Conservation (phyloP, 371 early-diverging fungal genomes). For the Mucor velutinosus region DNA sequence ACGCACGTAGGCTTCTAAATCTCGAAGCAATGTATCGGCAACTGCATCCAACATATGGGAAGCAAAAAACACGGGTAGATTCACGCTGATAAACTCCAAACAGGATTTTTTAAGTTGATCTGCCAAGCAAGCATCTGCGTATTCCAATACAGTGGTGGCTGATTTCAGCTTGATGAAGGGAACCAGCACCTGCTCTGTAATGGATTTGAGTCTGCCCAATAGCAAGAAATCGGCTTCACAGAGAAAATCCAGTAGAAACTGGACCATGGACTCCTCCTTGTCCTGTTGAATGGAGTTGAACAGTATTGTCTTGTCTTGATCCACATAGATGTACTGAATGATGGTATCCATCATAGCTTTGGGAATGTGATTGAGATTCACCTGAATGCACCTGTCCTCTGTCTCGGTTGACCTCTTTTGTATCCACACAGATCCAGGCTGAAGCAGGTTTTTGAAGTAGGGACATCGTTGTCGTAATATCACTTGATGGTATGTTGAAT, state of each 20-base stretch:
- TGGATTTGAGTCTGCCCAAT: conserved; percentile 56
- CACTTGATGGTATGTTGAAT: conserved; percentile 51
- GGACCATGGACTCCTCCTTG: conserved; percentile 51
- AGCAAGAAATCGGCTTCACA: conserved; percentile 68
- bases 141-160: conserved; percentile 52
- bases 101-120: conserved; percentile 55
- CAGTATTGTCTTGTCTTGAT: conserved; percentile 36
- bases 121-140: conserved; percentile 60
- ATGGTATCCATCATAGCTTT: conserved; percentile 49
- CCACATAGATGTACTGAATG: conserved; percentile 58
- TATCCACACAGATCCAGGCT: conserved; percentile 57
- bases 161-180: conserved; percentile 57
- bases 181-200: conserved; percentile 54
- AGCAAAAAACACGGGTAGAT: conserved; percentile 61
- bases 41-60: conserved; percentile 29
- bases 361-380: conserved; percentile 54
- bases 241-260: conserved; percentile 57
- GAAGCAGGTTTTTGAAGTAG: conserved; percentile 65
- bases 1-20: conserved; percentile 31
- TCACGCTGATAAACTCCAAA: conserved; percentile 61
- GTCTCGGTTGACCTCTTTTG: conserved; percentile 29
- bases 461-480: conserved; percentile 65
- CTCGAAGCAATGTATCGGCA: conserved; percentile 19
- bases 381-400: conserved; percentile 18
- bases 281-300: conserved; percentile 45